These are phyloP conservation scores for Porcisia deanei DNA, from an alignment of 208 protist species.

Conservation along the genomic window DNA sequence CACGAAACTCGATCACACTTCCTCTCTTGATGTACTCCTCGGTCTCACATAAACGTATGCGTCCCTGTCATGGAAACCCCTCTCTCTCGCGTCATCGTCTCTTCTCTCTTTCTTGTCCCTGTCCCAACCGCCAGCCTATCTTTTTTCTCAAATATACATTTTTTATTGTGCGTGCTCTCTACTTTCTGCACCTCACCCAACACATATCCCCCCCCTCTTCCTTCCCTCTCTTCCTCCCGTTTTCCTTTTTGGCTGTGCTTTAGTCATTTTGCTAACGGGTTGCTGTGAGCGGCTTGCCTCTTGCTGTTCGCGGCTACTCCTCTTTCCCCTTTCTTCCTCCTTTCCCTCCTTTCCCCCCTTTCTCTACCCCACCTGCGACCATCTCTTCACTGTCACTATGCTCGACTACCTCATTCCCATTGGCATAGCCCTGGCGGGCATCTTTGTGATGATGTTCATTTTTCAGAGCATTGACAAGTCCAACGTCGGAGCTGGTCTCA, in stretches of 20 bases:
- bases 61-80: background rate
- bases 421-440: slow-evolving; percentile 51
- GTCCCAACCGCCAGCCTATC: background rate
- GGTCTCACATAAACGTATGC: background rate
- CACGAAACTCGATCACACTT: background rate
- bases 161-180: slow-evolving; percentile 2
- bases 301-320: background rate
- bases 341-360: background rate
- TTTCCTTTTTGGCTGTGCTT: background rate
- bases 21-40: background rate
- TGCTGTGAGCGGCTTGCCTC: background rate
- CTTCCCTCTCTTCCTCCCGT: background rate
- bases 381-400: slow-evolving; percentile 17
- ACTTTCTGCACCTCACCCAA: background rate
- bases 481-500: slow-evolving; percentile 24
- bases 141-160: slow-evolving; percentile 7
- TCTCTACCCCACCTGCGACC: background rate
- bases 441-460: slow-evolving; percentile 71
- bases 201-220: background rate
- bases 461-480: slow-evolving; percentile 59
- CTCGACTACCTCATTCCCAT: slow-evolving; percentile 77
- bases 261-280: background rate
- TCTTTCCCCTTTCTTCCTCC: background rate
- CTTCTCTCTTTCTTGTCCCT: background rate
- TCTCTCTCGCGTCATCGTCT: background rate